Evolutionary conservation across 73 alveolate genomes (phyloP), one percentile per base, ranked within the genome.

Genomic region (Paramecium caudatum): DNA sequence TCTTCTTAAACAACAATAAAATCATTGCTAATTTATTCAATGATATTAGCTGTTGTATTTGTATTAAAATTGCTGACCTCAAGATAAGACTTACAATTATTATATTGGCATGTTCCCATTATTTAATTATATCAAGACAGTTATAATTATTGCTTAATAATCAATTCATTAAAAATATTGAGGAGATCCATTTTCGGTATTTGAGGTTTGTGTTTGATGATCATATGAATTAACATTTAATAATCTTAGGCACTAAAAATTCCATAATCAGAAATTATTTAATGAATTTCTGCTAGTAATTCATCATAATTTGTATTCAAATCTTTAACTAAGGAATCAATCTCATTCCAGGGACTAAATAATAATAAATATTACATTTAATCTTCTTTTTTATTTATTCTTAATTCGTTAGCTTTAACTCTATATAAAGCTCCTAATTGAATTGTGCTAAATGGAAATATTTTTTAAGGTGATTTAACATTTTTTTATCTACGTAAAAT

Each of bases 71-170:
- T 65, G 37, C 83, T n/a, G 9, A 33, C 17, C 17, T 65, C 55
- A 32, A 65, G 16, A 33, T 65, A 10, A 6, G 83, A 65, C 83
- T 65, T 65, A 27, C 83, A 65, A 65, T 65, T 65, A 65, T 65
- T 65, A 16, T 65, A 65, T 65, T 65, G 17, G 15, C 83, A 65
- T 33, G 25, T 65, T 33, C 83, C 83, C 55, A 65, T 65, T 55
- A 55, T 27, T 55, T 55, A 55, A 55, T 27, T 55, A 27, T 55
- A 27, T 55, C 80, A 55, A 55, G 80, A 55, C 80, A 55, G 80
- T 55, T 55, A 55, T 55, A 55, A 55, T 55, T 55, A 65, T 74
- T 74, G 68, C 47, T 74, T 74, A 16, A 74, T 74, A 74, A 74
- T 74, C 68, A 39, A 45, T 41, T 41, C 62, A 74, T 74, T 74